Base-by-base conservation (phyloP, 2,329 filamentous ascomycete species). In the Penicillium sp. region DNA sequence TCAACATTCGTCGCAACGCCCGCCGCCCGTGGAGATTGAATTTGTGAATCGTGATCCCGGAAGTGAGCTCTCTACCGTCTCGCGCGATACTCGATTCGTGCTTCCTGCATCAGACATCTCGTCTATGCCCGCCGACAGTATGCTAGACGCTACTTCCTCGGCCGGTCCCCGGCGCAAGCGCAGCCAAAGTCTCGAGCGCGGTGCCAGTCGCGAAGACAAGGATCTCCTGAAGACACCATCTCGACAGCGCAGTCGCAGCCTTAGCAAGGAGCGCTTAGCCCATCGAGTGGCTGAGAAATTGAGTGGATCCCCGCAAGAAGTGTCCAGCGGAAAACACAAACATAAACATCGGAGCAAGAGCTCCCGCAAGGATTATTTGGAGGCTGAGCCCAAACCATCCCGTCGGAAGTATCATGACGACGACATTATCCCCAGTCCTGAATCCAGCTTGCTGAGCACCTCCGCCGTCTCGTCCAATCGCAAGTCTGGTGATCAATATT, bases 11-110 rank as follows among this genome's bases (percentile, higher is more conserved):
- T 83, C 86, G 58, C 89, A 81, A 30, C 79, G 82, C 13, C 81
- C 91, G 57, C 93, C 93, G 57, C 93, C 93, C 38, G 89, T 97
- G 66, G 93, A 97, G 75, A 91, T 97, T 63, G 94, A 97, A 76
- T 91, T 98, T 65, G 85, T 93, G 71, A 84, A 86, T 54, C 81
- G 83, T 66, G 74, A 88, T 84, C 76, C 85, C 84, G 64, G 84
- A 82, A 82, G 91, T 86, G 79, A 97, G 84, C 66, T 94, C 79
- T 76, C 85, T 82, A 70, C 83, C 78, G 53, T 82, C 75, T 78
- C 87, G 79, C 78, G 85, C 74, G 83, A 89, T 79, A 71, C 85
- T 80, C 73, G 87, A 77, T 93, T 90, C 74, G 80, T 88, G 53
- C 84, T 87, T 37, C 84, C 86, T 13, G 87, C 88, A 55, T 97